These are phyloP conservation scores for Solanum hybrid DNA, from an alignment of 305 asterid genomes.

Conservation along the genomic window DNA sequence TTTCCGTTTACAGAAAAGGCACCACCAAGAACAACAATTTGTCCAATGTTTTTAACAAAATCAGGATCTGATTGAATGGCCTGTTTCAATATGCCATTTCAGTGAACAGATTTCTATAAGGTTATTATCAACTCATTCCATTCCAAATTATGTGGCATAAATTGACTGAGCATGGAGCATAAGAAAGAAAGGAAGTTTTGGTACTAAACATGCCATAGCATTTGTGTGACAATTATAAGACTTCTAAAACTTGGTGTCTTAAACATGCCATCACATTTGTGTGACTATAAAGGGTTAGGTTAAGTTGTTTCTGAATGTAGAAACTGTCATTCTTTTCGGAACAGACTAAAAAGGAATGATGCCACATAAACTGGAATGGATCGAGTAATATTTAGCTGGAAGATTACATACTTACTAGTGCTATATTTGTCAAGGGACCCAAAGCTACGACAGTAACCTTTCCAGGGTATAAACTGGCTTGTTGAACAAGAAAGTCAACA, in stretches of 20 bases:
- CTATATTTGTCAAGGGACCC: conserved; percentile 92
- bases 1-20: conserved; percentile 95
- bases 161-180: background rate
- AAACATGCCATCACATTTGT: background rate
- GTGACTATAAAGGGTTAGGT: background rate
- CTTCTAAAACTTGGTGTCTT: background rate
- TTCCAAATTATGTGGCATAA: background rate
- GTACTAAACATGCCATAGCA: background rate
- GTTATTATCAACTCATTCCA: background rate
- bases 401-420: conserved; percentile 39
- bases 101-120: background rate
- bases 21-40: conserved; percentile 93
- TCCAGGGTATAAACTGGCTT: conserved; percentile 68
- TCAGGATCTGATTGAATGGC: conserved; percentile 84
- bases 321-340: background rate
- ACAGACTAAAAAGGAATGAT: background rate
- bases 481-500: conserved; percentile 56
- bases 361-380: background rate
- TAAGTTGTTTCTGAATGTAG: background rate
- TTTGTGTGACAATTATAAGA: background rate
- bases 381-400: background rate
- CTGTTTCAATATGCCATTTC: conserved; percentile 32
- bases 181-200: conserved; percentile 10
- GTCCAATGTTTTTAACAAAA: conserved; percentile 62
- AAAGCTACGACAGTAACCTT: conserved; percentile 87